Evolutionary conservation across 2,329 filamentous ascomycete genomes (phyloP).

Genomic region (Aspergillus ruber): DNA sequence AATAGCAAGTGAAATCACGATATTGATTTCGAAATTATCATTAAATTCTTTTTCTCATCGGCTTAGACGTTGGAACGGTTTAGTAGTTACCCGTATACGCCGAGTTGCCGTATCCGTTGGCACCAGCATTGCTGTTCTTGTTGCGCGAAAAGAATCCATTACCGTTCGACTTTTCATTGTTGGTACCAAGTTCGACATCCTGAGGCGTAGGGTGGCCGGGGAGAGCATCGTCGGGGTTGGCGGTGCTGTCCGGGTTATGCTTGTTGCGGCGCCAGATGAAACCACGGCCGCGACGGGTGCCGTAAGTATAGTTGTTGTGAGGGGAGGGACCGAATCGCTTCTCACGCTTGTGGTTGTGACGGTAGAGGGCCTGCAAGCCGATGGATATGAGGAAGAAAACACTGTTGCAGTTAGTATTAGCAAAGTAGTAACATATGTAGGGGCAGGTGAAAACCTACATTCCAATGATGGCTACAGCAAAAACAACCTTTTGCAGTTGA

Average conservation of each 20-base stretch:
- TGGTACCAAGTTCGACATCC: slow-evolving; percentile 28
- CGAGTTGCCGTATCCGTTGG: slow-evolving; percentile 24
- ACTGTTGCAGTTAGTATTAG: slow-evolving; percentile 32
- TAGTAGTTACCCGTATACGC: slow-evolving; percentile 28
- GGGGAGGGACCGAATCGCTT: slow-evolving; percentile 64
- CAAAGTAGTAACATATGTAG: background rate
- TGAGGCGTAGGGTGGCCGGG: slow-evolving; percentile 34
- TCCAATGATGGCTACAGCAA: slow-evolving; percentile 72
- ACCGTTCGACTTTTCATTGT: slow-evolving; percentile 12
- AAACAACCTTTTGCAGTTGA: slow-evolving; percentile 66
- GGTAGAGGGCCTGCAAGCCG: slow-evolving; percentile 60
- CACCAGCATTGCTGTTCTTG: slow-evolving; percentile 10
- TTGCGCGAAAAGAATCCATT: slow-evolving; percentile 18
- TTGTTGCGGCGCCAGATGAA: slow-evolving; percentile 37
- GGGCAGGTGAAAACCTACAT: slow-evolving; percentile 48
- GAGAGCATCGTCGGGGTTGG: slow-evolving; percentile 25
- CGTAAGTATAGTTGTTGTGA: slow-evolving; percentile 61
- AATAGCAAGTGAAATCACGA: background rate
- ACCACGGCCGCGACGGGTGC: slow-evolving; percentile 35
- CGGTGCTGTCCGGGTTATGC: slow-evolving; percentile 32
- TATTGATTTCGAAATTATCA: background rate
- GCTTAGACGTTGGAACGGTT: background rate
- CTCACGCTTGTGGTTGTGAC: slow-evolving; percentile 66
- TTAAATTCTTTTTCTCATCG: no score
- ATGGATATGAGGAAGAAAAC: slow-evolving; percentile 71